phyloP scores from a whole-genome alignment of 2,329 filamentous ascomycete genomes.

The Cladosporium sp. region DNA sequence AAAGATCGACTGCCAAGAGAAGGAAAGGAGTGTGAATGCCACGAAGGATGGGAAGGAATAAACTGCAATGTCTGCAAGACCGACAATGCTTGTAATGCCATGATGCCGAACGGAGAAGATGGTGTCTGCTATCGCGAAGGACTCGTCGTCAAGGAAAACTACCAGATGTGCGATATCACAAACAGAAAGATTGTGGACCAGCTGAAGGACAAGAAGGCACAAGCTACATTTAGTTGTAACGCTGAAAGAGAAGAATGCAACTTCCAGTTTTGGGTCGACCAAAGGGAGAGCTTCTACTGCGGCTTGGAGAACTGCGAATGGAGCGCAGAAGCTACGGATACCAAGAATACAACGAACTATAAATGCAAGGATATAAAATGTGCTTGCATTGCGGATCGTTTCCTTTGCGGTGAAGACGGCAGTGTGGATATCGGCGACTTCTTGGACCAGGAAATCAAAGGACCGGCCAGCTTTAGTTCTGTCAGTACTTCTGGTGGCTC shows the following conservation, averaged over 20 bases:
- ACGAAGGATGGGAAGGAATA: slow-evolving; percentile 91
- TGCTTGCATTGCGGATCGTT: slow-evolving; percentile 81
- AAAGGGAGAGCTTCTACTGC: slow-evolving; percentile 94
- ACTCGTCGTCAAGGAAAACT: slow-evolving; percentile 87
- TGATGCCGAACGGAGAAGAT: slow-evolving; percentile 78
- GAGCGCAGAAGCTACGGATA: slow-evolving; percentile 61
- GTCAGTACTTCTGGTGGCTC: slow-evolving; percentile 51
- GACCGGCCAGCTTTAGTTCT: slow-evolving; percentile 80
- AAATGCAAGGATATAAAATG: slow-evolving; percentile 80
- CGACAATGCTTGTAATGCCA: slow-evolving; percentile 75
- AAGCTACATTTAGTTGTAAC: slow-evolving; percentile 92
- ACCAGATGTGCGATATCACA: slow-evolving; percentile 96
- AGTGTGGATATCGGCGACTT: slow-evolving; percentile 93
- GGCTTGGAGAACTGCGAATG: slow-evolving; percentile 77
- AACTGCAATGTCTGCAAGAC: slow-evolving; percentile 93
- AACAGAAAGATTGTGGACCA: slow-evolving; percentile 89
- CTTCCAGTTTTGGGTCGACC: slow-evolving; percentile 98
- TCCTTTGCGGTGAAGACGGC: slow-evolving; percentile 88
- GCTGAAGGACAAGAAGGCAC: slow-evolving; percentile 77
- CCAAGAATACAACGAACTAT: slow-evolving; percentile 78
- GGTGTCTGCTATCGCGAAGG: slow-evolving; percentile 92
- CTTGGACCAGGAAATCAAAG: slow-evolving; percentile 73
- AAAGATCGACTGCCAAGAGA: slow-evolving; percentile 71
- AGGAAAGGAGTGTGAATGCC: slow-evolving; percentile 72
- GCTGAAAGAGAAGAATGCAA: slow-evolving; percentile 72